phyloP scores from a whole-genome alignment of 2,329 filamentous ascomycete species.

The Sarocladium brachiariae region DNA sequence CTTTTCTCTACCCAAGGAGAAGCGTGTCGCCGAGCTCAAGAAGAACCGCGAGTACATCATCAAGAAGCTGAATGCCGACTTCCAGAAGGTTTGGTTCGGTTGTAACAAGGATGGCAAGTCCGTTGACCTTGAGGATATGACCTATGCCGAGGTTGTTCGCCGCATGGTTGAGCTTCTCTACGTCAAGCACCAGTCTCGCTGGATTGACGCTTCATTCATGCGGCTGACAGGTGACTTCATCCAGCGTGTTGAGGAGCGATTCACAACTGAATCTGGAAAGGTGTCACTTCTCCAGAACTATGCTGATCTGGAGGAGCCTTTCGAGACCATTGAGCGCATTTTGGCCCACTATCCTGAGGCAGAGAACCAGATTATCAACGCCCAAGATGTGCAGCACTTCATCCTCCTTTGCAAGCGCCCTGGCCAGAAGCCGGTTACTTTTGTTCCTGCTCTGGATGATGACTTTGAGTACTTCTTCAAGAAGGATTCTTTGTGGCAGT shows the following conservation, averaged over 20 bases:
- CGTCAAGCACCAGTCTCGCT: constrained; percentile 81
- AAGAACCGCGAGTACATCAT: constrained; percentile 89
- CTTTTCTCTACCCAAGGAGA: constrained; percentile 91
- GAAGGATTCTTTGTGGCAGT: constrained; percentile 99
- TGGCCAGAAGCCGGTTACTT: constrained; percentile 92
- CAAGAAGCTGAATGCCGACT: constrained; percentile 91
- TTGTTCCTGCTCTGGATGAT: constrained; percentile 90
- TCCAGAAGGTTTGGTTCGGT: constrained; percentile 96
- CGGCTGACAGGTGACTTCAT: constrained; percentile 91
- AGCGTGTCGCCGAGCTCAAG: constrained; percentile 79
- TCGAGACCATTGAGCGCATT: constrained; percentile 68
- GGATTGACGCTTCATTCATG: constrained; percentile 82
- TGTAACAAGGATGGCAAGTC: constrained; percentile 73
- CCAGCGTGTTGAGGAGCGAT: constrained; percentile 92
- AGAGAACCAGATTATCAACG: constrained; percentile 87
- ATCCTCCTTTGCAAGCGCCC: constrained; percentile 84
- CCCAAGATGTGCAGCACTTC: constrained; percentile 97
- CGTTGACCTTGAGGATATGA: constrained; percentile 92
- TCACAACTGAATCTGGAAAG: constrained; percentile 65
- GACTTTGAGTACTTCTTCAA: constrained; percentile 99
- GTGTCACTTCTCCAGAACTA: constrained; percentile 85
- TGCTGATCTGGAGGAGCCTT: constrained; percentile 78
- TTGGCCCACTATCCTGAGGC: constrained; percentile 79
- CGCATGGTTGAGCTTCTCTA: constrained; percentile 88
- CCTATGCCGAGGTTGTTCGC: constrained; percentile 79